phyloP scores from a whole-genome alignment of 306 rosid genomes.

The Hippophae rhamnoides region DNA sequence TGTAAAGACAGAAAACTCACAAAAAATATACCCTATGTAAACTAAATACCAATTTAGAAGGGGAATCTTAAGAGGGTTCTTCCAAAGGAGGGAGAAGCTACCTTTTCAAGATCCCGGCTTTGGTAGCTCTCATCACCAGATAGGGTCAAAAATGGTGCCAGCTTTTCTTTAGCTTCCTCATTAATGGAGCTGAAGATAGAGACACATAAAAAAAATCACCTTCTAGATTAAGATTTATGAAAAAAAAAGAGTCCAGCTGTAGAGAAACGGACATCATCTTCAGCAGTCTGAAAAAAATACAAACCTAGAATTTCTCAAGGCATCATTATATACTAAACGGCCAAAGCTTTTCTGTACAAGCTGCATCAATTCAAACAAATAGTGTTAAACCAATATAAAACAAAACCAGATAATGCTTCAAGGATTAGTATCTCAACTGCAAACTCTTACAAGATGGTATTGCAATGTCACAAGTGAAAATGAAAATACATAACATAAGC shows the following conservation, averaged over 20 bases:
- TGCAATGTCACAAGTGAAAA: too few species aligned
- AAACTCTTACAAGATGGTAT: too few species aligned
- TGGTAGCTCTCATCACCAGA: slow-evolving; percentile 79
- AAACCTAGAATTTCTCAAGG: slow-evolving; percentile 65
- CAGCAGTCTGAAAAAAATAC: neutral
- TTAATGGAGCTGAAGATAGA: slow-evolving; percentile 47
- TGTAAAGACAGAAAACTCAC: too few species aligned
- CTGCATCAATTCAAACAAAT: slow-evolving; percentile 36
- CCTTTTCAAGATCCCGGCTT: slow-evolving; percentile 94
- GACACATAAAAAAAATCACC: neutral
- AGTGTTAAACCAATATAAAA: slow-evolving; percentile 1
- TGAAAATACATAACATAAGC: slow-evolving; percentile 3
- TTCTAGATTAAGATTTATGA: too few species aligned
- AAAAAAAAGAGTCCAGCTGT: too few species aligned
- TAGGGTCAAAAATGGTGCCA: slow-evolving; percentile 51
- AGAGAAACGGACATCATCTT: too few species aligned
- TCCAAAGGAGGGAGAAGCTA: neutral
- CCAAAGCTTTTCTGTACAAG: slow-evolving; percentile 92
- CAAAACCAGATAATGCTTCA: slow-evolving; percentile 6
- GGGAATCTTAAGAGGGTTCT: too few species aligned
- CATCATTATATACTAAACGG: slow-evolving; percentile 60
- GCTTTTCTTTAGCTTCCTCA: slow-evolving; percentile 57
- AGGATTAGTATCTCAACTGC: slow-evolving; percentile 1
- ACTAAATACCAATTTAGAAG: too few species aligned
- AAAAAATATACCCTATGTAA: too few species aligned